Evolutionary conservation across 768 basidiomycete genomes (phyloP), one percentile per base, ranked within the genome.

Genomic region (Candolleomyces efflorescens): DNA sequence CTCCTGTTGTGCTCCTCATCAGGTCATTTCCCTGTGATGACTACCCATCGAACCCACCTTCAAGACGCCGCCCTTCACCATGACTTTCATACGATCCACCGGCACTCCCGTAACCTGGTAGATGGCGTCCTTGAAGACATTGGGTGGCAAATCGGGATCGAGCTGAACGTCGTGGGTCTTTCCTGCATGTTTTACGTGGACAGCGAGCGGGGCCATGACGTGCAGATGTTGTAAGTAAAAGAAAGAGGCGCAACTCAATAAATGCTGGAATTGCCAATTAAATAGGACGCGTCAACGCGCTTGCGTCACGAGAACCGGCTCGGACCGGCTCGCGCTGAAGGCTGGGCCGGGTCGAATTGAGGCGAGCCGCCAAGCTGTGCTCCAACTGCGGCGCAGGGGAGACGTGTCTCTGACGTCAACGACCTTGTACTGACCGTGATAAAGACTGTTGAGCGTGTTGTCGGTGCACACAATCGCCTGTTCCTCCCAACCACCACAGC

Each of bases 31-130:
- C 41, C 17, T 26, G 13, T 26, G 48, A 53, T 9, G 5, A 22
- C 17, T 3, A 10, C 23, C 45, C 37, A 7, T n/a, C 2, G 32
- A 5, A 73, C 77, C 54, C 65, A 91, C 93, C 83, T 95, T 96
- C 65, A 97, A 82, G 55, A 93, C 79, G 38, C 89, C 90, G 54
- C 90, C 90, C 69, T 97, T 98, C 69, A 95, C 81, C 90, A 97
- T 94, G 62, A 98, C 89, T 75, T 98, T 99, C 92, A 97, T 95
- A 49, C 94, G 81, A 67, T 96, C 93, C 37, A 84, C 72, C 3
- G 92, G 94, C 2, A 98, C 89, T 7, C 93, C 94, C 0, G 94
- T 98, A 47, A 79, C 75, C 44, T 87, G 81, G 66, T 90, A 90
- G 36, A 98, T 78, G 4, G 84, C 78, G 60, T 92, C 84, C 70